Evolutionary conservation across 306 rosid genomes (phyloP), one percentile per base, ranked within the genome.

Genomic region (Rosa lucieae): DNA sequence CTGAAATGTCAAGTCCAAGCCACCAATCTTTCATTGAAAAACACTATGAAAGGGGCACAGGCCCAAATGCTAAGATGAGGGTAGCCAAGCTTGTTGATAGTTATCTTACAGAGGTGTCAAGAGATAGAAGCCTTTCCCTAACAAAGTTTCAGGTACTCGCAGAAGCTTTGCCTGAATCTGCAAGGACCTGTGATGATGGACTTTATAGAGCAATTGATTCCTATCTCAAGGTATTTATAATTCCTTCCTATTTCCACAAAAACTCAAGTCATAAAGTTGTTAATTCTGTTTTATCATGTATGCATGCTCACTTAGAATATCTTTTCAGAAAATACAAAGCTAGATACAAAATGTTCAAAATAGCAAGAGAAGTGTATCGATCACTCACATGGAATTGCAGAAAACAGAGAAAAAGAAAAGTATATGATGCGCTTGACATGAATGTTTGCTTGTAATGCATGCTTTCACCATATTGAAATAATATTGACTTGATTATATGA

Each of bases 61-160:
- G 79, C n/a, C 85, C 87, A 13, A 93, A 85, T 87, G 93, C 99
- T 18, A 96, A 96, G 88, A 84, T 91, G 88, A 91, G 96, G 80
- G 99, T 96, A 78, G 94, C 99, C 55, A 90, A 97, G 88, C 97
- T 96, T 82, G 97, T 96, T 55, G 99, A 96, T 46, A 96, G 99
- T 84, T 96, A 96, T 83, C 97, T 96, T 42, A 96, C 99, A 2
- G 98, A 96, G 74, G 99, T 90, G 13, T 92, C 99, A 39, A 88
- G 98, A 85, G 98, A 96, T 78, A 83, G 97, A 82, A 90, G 87
- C 86, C 98, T 96, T 75, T 87, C 99, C 77, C 85, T 96, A 75
- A 96, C 99, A 29, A 96, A 96, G 88, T 96, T 96, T 87, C 99
- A 96, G 85, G 99, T 93, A 1, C 92, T 96, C 59, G 99, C 98